Base-by-base conservation (phyloP, 2,329 filamentous ascomycete genomes). In the Paecilomyces niveus region DNA sequence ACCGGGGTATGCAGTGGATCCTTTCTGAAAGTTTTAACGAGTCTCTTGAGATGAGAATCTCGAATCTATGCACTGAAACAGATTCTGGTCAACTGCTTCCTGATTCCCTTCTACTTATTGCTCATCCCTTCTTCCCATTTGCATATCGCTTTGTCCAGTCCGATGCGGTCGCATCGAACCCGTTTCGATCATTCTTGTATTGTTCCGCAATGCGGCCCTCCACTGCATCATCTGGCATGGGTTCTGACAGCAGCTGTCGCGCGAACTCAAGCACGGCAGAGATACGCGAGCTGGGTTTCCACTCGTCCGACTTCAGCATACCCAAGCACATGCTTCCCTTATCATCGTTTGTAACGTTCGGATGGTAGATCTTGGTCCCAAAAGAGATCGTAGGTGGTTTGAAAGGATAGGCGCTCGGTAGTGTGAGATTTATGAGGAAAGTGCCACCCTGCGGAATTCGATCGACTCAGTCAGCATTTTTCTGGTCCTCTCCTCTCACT, bases 331-430 rank as follows among this genome's bases (percentile, higher is more conserved):
- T 90, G 76, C 83, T 88, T 62, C 92, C 92, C 65, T 86, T 84
- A 70, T 84, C 83, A 74, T 96, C 92, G 81, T 96, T 94, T 70
- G 88, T 91, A 60, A 97, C 85, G 77, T 97, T 97, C 52, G 92
- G 92, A 79, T 97, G 92, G 83, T 96, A 97, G 80, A 96, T 89
- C 77, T 92, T 93, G 55, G 92, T 96, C 64, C 81, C 78, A 82
- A 96, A 96, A 70, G 83, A 85, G 66, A 96, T 82, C 60, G 83
- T 79, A 15, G 92, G 92, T 22, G 91, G 86, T 76, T 94, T 94
- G 85, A 96, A 96, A 35, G 92, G 92, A 80, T 96, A 96, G 69
- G 91, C 88, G 66, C 80, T 77, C 13, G 92, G 91, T 10, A 97
- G 85, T 49, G 76, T 81, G 65, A 96, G 80, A 62, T 86, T 76